Evolutionary conservation across 2,329 filamentous ascomycete species (phyloP).

Genomic region (Scleromitrula shiraiana): DNA sequence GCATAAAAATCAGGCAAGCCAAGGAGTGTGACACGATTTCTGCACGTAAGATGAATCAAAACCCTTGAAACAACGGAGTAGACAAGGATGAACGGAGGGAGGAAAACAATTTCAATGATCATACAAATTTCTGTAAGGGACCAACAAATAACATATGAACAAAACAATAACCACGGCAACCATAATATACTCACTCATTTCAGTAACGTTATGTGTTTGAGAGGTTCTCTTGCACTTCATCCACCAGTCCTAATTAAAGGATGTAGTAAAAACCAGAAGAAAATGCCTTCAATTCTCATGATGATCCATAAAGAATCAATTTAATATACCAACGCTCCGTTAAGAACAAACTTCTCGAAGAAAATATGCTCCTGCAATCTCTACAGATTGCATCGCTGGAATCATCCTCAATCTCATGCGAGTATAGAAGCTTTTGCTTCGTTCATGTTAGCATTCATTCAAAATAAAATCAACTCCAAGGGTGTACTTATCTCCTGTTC

Average conservation of each 20-base stretch:
- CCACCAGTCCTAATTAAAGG: slow-evolving; percentile 27
- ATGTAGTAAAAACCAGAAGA: slow-evolving; percentile 25
- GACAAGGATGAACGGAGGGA: too few relatives aligned
- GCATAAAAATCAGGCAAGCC: too few relatives aligned
- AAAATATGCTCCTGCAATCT: slow-evolving; percentile 63
- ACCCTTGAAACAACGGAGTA: too few relatives aligned
- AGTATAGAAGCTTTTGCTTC: background rate
- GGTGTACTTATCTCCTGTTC: slow-evolving; percentile 28
- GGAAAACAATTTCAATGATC: too few relatives aligned
- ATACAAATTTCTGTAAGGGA: too few relatives aligned
- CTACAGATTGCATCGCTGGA: slow-evolving; percentile 68
- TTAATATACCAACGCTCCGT: slow-evolving; percentile 68
- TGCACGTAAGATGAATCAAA: too few relatives aligned
- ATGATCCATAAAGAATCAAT: background rate
- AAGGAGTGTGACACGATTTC: too few relatives aligned
- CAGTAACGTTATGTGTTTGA: too few relatives aligned
- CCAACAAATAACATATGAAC: too few relatives aligned
- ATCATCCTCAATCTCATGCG: too few relatives aligned
- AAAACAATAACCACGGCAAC: too few relatives aligned
- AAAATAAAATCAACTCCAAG: background rate
- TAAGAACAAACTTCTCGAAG: slow-evolving; percentile 62
- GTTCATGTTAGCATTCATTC: background rate
- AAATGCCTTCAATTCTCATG: slow-evolving; percentile 30
- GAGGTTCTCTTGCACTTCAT: slow-evolving; percentile 30
- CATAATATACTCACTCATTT: too few relatives aligned